Evolutionary conservation across 1,284 basidiomycete genomes (phyloP).

Genomic region (Melampsora larici-populina): DNA sequence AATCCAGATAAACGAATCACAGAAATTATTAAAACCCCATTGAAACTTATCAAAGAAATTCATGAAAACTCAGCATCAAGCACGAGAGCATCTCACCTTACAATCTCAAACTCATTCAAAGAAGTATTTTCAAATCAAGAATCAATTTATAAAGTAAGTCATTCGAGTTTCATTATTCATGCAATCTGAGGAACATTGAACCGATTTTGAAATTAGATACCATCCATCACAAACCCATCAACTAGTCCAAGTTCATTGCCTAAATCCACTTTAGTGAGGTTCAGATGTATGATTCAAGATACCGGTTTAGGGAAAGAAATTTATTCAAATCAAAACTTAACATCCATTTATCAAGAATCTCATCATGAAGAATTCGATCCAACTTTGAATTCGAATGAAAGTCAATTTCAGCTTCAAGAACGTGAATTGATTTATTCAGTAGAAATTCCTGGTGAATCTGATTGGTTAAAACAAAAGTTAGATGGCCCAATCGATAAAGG

Average conservation of each 20-base stretch:
- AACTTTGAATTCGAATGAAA: not conserved
- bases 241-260: slow-evolving; percentile 10
- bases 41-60: not conserved
- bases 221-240: slow-evolving; percentile 29
- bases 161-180: not conserved
- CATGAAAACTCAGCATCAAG: not conserved
- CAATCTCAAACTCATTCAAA: slow-evolving; percentile 19
- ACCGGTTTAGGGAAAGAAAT: slow-evolving; percentile 24
- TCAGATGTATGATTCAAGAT: slow-evolving; percentile 42
- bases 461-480: slow-evolving; percentile 20
- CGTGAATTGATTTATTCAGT: slow-evolving; percentile 40
- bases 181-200: not conserved
- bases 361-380: not conserved
- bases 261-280: slow-evolving; percentile 19
- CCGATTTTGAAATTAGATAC: slow-evolving; percentile 5
- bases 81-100: not conserved
- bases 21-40: not conserved
- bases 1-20: too few relatives aligned
- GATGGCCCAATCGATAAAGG: slow-evolving; percentile 33
- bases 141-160: slow-evolving; percentile 26
- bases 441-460: slow-evolving; percentile 37
- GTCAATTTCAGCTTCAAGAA: slow-evolving; percentile 2
- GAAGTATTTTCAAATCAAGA: slow-evolving; percentile 13
- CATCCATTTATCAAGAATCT: slow-evolving; percentile 33
- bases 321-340: slow-evolving; percentile 14